Evolutionary conservation across 108 stramenopile species (phyloP).

Genomic region (Cyclotella baltica): DNA sequence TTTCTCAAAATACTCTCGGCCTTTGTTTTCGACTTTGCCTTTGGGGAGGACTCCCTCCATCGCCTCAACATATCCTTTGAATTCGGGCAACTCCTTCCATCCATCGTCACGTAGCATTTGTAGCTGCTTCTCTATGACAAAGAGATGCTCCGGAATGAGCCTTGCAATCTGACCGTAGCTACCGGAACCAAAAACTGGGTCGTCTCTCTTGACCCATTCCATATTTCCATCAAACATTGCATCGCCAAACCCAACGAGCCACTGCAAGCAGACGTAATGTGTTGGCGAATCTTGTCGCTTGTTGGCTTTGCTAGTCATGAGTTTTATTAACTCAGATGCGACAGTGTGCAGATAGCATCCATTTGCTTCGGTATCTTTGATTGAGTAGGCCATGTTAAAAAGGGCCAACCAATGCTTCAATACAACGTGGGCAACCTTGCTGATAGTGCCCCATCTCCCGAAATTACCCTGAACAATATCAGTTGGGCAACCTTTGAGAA

Average conservation of each 20-base stretch:
- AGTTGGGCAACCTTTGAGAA: background rate
- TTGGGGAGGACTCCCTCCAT: background rate
- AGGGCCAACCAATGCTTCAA: background rate
- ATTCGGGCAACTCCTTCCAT: background rate
- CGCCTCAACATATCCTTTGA: background rate
- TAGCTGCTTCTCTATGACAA: background rate
- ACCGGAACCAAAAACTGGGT: conserved; percentile 2
- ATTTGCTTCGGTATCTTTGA: conserved; percentile 5
- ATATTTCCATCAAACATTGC: conserved; percentile 4
- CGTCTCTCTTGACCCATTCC: background rate
- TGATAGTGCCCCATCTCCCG: background rate
- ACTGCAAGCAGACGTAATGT: background rate
- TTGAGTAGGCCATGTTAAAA: background rate
- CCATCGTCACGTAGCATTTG: background rate
- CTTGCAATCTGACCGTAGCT: conserved; percentile 5
- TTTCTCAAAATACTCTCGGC: background rate
- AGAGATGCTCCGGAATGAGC: background rate
- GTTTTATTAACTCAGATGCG: background rate
- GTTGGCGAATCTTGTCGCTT: background rate
- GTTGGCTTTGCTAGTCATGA: conserved; percentile 7
- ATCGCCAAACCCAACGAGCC: background rate
- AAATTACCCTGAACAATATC: conserved; percentile 1
- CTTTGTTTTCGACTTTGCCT: background rate
- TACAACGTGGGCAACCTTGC: background rate
- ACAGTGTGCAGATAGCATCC: background rate